These are phyloP conservation scores for Apostasia shenzhenica DNA, from an alignment of 106 monocot species.

Conservation along the genomic window DNA sequence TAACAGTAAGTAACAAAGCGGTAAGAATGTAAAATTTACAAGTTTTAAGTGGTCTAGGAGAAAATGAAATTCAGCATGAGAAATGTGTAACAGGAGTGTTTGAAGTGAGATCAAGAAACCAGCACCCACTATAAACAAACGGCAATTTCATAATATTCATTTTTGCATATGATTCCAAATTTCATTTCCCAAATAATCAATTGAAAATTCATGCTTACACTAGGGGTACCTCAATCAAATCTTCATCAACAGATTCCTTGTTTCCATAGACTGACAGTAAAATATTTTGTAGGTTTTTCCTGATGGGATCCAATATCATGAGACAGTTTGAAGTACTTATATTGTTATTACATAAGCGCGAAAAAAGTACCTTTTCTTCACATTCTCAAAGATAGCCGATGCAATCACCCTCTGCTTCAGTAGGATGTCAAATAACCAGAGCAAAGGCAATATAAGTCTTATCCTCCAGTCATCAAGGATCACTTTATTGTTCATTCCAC, in stretches of 20 bases:
- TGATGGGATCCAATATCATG: slow-evolving; percentile 19
- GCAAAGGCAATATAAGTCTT: slow-evolving; percentile 63
- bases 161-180: too few relatives aligned
- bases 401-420: slow-evolving; percentile 73
- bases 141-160: too few relatives aligned
- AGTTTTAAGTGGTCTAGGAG: too few relatives aligned
- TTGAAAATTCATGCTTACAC: neutral
- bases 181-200: too few relatives aligned
- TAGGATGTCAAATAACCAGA: slow-evolving; percentile 73
- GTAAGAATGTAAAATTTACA: too few relatives aligned
- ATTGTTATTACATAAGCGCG: neutral
- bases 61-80: too few relatives aligned
- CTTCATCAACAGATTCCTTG: slow-evolving; percentile 89
- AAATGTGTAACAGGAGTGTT: too few relatives aligned
- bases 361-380: slow-evolving; percentile 61
- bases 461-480: slow-evolving; percentile 99
- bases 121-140: too few relatives aligned
- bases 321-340: neutral
- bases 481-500: slow-evolving; percentile 99
- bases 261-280: slow-evolving; percentile 86
- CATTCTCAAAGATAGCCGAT: slow-evolving; percentile 68
- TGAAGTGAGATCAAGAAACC: too few relatives aligned
- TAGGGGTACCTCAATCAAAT: slow-evolving; percentile 66
- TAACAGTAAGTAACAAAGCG: too few relatives aligned
- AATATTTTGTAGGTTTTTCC: slow-evolving; percentile 82